Evolutionary conservation across 179 eudicot genomes (phyloP).

Genomic region (Amaranthus tricolor): DNA sequence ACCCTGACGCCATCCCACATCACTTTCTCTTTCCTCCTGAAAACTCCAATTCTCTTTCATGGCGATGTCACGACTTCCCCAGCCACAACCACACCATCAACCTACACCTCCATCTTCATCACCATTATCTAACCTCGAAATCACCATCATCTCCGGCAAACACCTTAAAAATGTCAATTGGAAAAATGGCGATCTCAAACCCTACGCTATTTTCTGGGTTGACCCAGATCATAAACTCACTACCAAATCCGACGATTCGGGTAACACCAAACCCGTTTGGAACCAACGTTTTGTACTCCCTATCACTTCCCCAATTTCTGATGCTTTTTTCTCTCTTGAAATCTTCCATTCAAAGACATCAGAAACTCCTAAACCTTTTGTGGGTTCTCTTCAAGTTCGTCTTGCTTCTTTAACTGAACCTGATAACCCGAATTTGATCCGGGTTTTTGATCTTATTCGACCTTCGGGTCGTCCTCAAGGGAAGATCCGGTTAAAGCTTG

Average conservation of each 20-base stretch:
- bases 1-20: conserved; percentile 11
- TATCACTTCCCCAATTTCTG: conserved; percentile 32
- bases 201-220: conserved; percentile 76
- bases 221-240: conserved; percentile 69
- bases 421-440: conserved; percentile 23
- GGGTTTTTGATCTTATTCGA: conserved; percentile 50
- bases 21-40: conserved; percentile 12
- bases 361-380: conserved; percentile 63
- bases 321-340: conserved; percentile 51
- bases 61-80: conserved; percentile 19
- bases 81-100: neutral
- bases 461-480: conserved; percentile 87
- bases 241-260: conserved; percentile 71
- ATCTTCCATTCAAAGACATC: conserved; percentile 74
- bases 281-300: conserved; percentile 70
- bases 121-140: conserved; percentile 47
- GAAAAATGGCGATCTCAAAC: conserved; percentile 68
- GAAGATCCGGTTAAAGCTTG: conserved; percentile 57
- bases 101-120: conserved; percentile 23
- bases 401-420: conserved; percentile 45
- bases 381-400: conserved; percentile 48
- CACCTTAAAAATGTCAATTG: conserved; percentile 89
- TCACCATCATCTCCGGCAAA: conserved; percentile 76
- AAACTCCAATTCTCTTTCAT: neutral
- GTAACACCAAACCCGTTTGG: conserved; percentile 76